Evolutionary conservation across 2,329 filamentous ascomycete genomes (phyloP).

Genomic region (Colletotrichum caudatum): DNA sequence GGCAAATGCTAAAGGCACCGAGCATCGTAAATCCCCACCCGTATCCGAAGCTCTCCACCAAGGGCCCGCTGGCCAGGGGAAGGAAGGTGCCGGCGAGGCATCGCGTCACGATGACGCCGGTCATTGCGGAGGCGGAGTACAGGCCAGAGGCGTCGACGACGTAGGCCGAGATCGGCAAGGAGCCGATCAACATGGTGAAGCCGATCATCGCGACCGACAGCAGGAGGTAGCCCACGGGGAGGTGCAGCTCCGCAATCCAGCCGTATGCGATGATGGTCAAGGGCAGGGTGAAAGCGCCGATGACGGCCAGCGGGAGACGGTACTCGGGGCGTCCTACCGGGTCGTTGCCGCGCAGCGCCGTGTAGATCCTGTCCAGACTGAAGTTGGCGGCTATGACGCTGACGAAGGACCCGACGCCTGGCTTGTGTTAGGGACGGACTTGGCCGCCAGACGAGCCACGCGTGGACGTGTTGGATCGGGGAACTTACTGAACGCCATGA

Average conservation of each 20-base stretch:
- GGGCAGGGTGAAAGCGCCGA: slow-evolving; percentile 61
- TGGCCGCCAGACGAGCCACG: background rate
- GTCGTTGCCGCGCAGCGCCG: slow-evolving; percentile 57
- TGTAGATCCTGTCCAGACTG: slow-evolving; percentile 65
- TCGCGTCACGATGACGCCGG: slow-evolving; percentile 65
- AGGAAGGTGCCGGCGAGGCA: slow-evolving; percentile 69
- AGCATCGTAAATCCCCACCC: slow-evolving; percentile 64
- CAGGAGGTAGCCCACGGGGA: slow-evolving; percentile 59
- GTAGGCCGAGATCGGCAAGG: slow-evolving; percentile 66
- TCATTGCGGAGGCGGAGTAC: slow-evolving; percentile 69
- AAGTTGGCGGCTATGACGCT: slow-evolving; percentile 63
- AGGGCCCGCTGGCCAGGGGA: slow-evolving; percentile 62
- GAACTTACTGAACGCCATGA: slow-evolving; percentile 65
- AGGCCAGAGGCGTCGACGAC: slow-evolving; percentile 68
- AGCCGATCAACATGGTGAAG: slow-evolving; percentile 57
- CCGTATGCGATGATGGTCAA: slow-evolving; percentile 61
- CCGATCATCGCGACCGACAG: slow-evolving; percentile 59
- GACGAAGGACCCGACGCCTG: slow-evolving; percentile 62
- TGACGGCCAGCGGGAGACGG: slow-evolving; percentile 64
- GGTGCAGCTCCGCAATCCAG: slow-evolving; percentile 59
- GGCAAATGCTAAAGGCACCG: slow-evolving; percentile 53
- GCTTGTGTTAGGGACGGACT: slow-evolving; percentile 36
- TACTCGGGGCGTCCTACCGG: slow-evolving; percentile 64
- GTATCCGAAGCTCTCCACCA: slow-evolving; percentile 62
- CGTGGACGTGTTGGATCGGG: rapidly evolving